phyloP scores from a whole-genome alignment of 2,329 filamentous ascomycete genomes.

The Ophioceras dolichostomum region DNA sequence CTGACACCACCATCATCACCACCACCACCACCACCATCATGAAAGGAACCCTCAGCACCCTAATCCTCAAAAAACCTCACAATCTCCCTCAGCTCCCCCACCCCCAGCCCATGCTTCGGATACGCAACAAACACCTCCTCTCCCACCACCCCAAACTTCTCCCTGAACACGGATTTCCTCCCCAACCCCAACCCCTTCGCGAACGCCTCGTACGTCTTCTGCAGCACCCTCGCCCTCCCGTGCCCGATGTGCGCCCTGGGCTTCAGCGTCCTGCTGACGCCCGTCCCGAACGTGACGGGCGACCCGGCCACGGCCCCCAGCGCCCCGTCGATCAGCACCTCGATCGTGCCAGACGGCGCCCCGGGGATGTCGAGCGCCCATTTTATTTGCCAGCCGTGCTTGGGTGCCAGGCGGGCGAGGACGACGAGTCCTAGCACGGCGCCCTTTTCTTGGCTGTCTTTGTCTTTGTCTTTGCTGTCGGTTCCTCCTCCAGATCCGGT shows the following conservation, averaged over 20 bases:
- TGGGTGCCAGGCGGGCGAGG: slow-evolving; percentile 66
- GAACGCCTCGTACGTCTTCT: slow-evolving; percentile 70
- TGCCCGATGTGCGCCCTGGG: slow-evolving; percentile 77
- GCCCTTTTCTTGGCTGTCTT: slow-evolving; percentile 54
- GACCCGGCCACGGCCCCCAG: slow-evolving; percentile 39
- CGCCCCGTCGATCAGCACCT: slow-evolving; percentile 64
- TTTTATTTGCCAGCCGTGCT: slow-evolving; percentile 87
- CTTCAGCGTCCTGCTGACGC: slow-evolving; percentile 60
- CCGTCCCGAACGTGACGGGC: slow-evolving; percentile 76
- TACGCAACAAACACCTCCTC: slow-evolving; percentile 87
- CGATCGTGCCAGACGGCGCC: slow-evolving; percentile 77
- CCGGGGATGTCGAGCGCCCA: slow-evolving; percentile 90
- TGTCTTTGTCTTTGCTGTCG: too few species aligned
- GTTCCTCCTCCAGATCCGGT: too few species aligned
- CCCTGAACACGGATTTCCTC: slow-evolving; percentile 78
- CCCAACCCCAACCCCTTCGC: slow-evolving; percentile 72
- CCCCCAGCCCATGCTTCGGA: slow-evolving; percentile 71
- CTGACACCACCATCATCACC: too few species aligned
- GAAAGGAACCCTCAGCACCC: neutral
- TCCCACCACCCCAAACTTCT: slow-evolving; percentile 77
- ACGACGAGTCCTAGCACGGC: slow-evolving; percentile 68
- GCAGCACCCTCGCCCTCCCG: slow-evolving; percentile 67
- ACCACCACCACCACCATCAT: neutral
- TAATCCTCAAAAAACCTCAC: slow-evolving; percentile 76
- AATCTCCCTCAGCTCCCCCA: slow-evolving; percentile 72